phyloP scores from a whole-genome alignment of 176 grass and related monocot genomes.

The Calamus simplicifolius region DNA sequence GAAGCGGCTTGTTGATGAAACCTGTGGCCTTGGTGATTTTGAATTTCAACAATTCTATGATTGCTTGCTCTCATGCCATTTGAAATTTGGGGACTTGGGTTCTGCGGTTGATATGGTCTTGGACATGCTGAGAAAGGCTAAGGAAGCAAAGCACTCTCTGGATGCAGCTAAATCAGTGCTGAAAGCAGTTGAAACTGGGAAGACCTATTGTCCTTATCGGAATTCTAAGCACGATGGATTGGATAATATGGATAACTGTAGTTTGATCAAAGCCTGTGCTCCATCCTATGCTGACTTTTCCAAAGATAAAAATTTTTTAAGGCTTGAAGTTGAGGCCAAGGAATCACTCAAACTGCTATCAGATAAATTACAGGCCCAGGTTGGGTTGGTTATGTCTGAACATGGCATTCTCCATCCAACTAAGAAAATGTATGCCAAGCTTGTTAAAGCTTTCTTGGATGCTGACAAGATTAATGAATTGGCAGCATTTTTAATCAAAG shows the following conservation, averaged over 20 bases:
- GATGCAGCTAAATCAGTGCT: conserved; percentile 53
- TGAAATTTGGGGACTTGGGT: conserved; percentile 79
- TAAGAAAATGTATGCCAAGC: conserved; percentile 81
- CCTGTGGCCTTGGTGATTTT: conserved; percentile 45
- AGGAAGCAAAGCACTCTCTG: conserved; percentile 52
- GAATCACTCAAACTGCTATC: conserved; percentile 46
- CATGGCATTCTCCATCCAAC: conserved; percentile 79
- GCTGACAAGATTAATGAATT: conserved; percentile 55
- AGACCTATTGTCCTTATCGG: conserved; percentile 31
- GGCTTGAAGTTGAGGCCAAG: conserved; percentile 44
- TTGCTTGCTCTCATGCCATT: conserved; percentile 60
- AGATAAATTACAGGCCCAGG: conserved; percentile 52
- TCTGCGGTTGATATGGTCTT: conserved; percentile 64
- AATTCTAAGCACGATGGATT: conserved; percentile 23
- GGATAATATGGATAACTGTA: conserved; percentile 19
- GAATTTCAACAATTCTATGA: conserved; percentile 76
- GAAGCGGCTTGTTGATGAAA: conserved; percentile 68
- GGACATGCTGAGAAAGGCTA: conserved; percentile 71
- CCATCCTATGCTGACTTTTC: conserved; percentile 49
- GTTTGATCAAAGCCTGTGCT: conserved; percentile 28
- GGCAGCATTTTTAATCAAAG: conserved; percentile 67
- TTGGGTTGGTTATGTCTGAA: conserved; percentile 63
- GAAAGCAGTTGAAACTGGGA: conserved; percentile 45
- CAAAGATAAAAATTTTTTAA: conserved; percentile 51
- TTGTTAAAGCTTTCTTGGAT: conserved; percentile 73